Conservation (phyloP, 305 asterid species). For the Solanum hybrid region DNA sequence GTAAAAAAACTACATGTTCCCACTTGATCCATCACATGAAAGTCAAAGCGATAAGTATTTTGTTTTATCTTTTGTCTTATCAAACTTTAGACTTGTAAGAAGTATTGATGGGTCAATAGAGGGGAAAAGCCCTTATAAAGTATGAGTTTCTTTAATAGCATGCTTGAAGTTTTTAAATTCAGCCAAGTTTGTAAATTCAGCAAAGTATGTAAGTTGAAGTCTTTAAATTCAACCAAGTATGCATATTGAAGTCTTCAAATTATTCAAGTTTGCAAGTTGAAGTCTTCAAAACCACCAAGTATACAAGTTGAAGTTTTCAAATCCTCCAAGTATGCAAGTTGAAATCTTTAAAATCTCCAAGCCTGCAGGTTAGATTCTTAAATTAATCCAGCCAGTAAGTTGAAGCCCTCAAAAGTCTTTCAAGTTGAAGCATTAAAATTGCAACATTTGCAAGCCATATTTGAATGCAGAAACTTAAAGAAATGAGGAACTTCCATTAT, state of each 20-base stretch:
- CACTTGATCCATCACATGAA: background rate
- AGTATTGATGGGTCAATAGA: background rate
- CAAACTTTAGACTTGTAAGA: background rate
- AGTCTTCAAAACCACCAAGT: background rate
- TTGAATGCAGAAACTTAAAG: background rate
- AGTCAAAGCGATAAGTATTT: background rate
- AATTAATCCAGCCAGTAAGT: background rate
- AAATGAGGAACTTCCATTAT: background rate
- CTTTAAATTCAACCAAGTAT: background rate
- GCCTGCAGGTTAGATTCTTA: background rate
- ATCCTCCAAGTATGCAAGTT: background rate
- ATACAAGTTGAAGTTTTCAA: background rate
- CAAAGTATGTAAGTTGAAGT: no score
- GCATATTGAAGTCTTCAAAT: background rate
- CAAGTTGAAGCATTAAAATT: background rate
- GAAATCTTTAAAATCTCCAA: background rate
- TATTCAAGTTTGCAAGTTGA: no score
- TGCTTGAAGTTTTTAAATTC: background rate
- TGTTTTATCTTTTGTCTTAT: background rate
- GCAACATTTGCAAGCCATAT: background rate
- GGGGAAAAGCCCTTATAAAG: background rate
- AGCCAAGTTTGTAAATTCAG: no score
- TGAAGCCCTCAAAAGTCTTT: background rate
- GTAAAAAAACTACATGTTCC: background rate
- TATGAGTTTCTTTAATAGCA: background rate